phyloP scores from a whole-genome alignment of 768 basidiomycete genomes.

The Gloeophyllum trabeum region DNA sequence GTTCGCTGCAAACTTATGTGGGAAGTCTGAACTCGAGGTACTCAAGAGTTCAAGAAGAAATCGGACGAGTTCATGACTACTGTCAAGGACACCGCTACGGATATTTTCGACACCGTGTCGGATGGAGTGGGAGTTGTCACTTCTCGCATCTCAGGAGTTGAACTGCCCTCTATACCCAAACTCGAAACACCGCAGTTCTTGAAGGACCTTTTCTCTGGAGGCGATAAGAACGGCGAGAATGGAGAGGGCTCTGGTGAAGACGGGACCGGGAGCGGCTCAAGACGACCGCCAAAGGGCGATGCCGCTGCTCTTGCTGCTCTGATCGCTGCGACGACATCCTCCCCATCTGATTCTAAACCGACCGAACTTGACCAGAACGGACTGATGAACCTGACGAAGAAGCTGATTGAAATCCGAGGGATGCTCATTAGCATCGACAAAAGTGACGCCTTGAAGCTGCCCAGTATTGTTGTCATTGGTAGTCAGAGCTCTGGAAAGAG shows the following conservation, averaged over 20 bases:
- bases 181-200: slow-evolving; percentile 56
- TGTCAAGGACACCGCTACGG: slow-evolving; percentile 61
- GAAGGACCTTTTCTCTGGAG: slow-evolving; percentile 43
- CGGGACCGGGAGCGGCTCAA: slow-evolving; percentile 27
- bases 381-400: slow-evolving; percentile 86
- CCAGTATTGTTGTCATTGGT: slow-evolving; percentile 96
- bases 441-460: slow-evolving; percentile 86
- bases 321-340: slow-evolving; percentile 68
- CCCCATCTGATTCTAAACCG: slow-evolving; percentile 51
- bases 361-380: slow-evolving; percentile 58
- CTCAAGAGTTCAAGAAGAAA: slow-evolving; percentile 56
- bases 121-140: slow-evolving; percentile 53
- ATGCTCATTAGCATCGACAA: slow-evolving; percentile 97
- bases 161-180: slow-evolving; percentile 27
- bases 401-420: slow-evolving; percentile 90
- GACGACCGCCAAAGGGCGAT: slow-evolving; percentile 39
- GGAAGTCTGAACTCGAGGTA: background rate
- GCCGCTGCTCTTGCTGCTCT: slow-evolving; percentile 61
- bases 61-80: slow-evolving; percentile 56
- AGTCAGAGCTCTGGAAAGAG: slow-evolving; percentile 99
- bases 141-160: slow-evolving; percentile 46
- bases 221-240: slow-evolving; percentile 9
- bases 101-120: slow-evolving; percentile 61
- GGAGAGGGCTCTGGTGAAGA: slow-evolving; percentile 22
- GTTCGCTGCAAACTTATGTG: background rate